These are phyloP conservation scores for Besnoitia besnoiti DNA, from an alignment of 169 alveolate genomes.

Conservation along the genomic window DNA sequence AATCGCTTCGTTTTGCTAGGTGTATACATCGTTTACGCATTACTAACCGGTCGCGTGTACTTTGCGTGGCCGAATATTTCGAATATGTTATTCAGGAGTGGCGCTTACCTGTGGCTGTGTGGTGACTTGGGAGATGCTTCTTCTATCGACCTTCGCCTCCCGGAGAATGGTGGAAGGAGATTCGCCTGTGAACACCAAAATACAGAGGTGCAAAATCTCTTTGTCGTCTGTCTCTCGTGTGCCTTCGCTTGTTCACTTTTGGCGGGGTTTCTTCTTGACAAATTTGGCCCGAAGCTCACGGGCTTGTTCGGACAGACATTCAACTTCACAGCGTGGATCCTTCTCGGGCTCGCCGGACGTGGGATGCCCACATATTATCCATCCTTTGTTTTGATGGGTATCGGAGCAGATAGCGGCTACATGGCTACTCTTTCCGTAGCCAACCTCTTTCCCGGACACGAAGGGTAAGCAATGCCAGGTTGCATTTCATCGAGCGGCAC, in stretches of 20 bases:
- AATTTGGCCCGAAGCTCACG: slow-evolving; percentile 49
- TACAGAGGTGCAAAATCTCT: slow-evolving; percentile 43
- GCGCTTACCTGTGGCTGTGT: slow-evolving; percentile 55
- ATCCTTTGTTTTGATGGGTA: slow-evolving; percentile 47
- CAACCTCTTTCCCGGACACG: slow-evolving; percentile 16
- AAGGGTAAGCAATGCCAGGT: background rate
- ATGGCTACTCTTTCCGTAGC: slow-evolving; percentile 3
- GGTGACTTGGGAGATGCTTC: background rate
- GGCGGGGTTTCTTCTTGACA: slow-evolving; percentile 45
- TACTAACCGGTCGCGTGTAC: slow-evolving; percentile 60
- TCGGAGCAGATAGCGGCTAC: slow-evolving; percentile 57
- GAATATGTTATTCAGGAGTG: slow-evolving; percentile 50
- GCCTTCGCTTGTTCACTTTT: slow-evolving; percentile 6
- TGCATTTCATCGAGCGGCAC: background rate
- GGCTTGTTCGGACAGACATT: slow-evolving; percentile 41
- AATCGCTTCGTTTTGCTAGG: slow-evolving; percentile 37
- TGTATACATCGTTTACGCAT: slow-evolving; percentile 37
- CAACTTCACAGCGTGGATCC: slow-evolving; percentile 48
- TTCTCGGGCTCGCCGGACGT: slow-evolving; percentile 27
- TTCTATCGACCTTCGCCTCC: background rate
- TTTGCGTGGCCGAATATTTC: slow-evolving; percentile 63
- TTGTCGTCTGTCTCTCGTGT: slow-evolving; percentile 14
- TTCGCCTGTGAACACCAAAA: slow-evolving; percentile 45
- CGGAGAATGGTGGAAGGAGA: slow-evolving; percentile 22
- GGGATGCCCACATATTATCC: background rate